Percentiles rank a stretch among this genome's conserved stretches.
Evolutionary conservation across 2,329 filamentous ascomycete species (phyloP).

Genomic region (Aquanectria penicillioides): DNA sequence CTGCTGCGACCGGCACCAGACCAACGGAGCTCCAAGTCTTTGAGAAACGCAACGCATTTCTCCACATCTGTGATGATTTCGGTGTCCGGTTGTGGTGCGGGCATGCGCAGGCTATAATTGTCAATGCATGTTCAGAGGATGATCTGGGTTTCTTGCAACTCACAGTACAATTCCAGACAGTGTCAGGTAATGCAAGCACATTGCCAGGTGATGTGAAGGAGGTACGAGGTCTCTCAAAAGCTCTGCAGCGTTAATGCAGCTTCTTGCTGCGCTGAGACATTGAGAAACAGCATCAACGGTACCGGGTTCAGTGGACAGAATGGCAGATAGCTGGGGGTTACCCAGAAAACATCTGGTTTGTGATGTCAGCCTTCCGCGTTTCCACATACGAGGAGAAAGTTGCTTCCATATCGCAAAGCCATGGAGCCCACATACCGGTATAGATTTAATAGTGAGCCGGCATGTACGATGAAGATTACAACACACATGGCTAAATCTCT

Average conservation of each 20-base stretch:
- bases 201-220: slow-evolving; percentile 40
- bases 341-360: neutral
- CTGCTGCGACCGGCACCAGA: slow-evolving; percentile 36
- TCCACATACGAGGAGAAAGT: too few species aligned
- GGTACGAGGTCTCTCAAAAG: slow-evolving; percentile 35
- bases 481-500: slow-evolving; percentile 41
- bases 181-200: slow-evolving; percentile 41
- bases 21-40: slow-evolving; percentile 38
- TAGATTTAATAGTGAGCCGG: slow-evolving; percentile 40
- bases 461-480: slow-evolving; percentile 42
- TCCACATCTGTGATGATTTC: slow-evolving; percentile 23
- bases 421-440: slow-evolving; percentile 25
- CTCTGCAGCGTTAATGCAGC: slow-evolving; percentile 41
- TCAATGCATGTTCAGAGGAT: neutral
- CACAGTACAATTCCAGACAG: slow-evolving; percentile 40
- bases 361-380: neutral
- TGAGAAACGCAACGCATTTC: slow-evolving; percentile 34
- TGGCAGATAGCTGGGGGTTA: slow-evolving; percentile 22
- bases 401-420: too few species aligned
- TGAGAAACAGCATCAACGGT: too few species aligned
- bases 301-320: too few species aligned
- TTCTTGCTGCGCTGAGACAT: slow-evolving; percentile 38
- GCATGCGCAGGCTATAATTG: slow-evolving; percentile 35
- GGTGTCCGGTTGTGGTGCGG: slow-evolving; percentile 3
- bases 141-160: neutral